phyloP scores from a whole-genome alignment of 352 stramenopile species.

The Phytophthora ohioensis region DNA sequence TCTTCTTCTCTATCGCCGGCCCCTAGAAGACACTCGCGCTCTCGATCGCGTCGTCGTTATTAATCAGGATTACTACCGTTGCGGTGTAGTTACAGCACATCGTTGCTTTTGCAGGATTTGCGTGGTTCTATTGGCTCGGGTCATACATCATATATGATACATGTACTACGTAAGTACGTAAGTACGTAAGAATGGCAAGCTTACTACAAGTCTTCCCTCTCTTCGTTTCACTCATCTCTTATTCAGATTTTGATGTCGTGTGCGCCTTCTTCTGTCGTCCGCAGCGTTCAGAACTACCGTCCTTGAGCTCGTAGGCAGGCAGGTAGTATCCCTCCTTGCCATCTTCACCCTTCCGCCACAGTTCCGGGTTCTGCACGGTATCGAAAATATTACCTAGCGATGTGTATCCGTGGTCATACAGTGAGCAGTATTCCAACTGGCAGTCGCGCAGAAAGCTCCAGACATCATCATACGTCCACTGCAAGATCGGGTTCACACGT shows the following conservation, averaged over 20 bases:
- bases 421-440: constrained; percentile 86
- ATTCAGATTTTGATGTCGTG: constrained; percentile 69
- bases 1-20: constrained; percentile 31
- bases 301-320: constrained; percentile 73
- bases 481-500: constrained; percentile 97
- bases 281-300: constrained; percentile 76
- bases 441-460: constrained; percentile 94
- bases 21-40: constrained; percentile 25
- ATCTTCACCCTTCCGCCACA: constrained; percentile 77
- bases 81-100: not conserved
- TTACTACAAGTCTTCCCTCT: constrained; percentile 1
- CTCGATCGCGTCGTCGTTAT: constrained; percentile 30
- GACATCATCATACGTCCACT: constrained; percentile 96
- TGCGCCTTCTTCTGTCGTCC: constrained; percentile 81
- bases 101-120: not conserved
- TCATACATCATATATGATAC: constrained; percentile 4
- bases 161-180: not conserved
- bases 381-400: constrained; percentile 96
- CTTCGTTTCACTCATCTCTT: constrained; percentile 14
- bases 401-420: constrained; percentile 95
- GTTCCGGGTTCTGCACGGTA: constrained; percentile 94
- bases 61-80: constrained; percentile 8
- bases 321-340: constrained; percentile 71
- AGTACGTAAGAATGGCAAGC: constrained; percentile 1
- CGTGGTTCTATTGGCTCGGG: constrained; percentile 27